Percentiles rank a stretch among this genome's conserved stretches.
Conservation (phyloP, 352 stramenopile species). For the Phytophthora syringae region DNA sequence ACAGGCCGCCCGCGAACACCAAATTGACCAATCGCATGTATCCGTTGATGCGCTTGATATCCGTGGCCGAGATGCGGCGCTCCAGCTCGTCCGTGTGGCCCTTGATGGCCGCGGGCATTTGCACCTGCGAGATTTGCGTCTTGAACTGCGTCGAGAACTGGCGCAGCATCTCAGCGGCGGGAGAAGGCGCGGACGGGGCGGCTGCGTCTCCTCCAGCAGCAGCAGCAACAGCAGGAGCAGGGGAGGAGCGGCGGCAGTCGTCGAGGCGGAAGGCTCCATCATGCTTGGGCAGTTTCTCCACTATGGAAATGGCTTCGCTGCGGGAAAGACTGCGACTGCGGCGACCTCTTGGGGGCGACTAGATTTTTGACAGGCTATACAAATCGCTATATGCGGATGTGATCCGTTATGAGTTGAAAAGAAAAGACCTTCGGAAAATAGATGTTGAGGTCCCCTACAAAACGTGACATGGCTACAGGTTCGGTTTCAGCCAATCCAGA, state of each 20-base stretch:
- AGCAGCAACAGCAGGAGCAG: slow-evolving; percentile 3
- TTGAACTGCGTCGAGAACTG: slow-evolving; percentile 43
- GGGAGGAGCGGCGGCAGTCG: slow-evolving; percentile 17
- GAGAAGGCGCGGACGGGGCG: not conserved
- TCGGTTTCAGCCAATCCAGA: slow-evolving; percentile 26
- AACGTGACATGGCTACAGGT: slow-evolving; percentile 31
- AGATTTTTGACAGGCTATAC: slow-evolving; percentile 6
- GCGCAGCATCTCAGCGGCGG: slow-evolving; percentile 26
- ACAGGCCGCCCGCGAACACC: slow-evolving; percentile 61
- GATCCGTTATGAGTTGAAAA: slow-evolving; percentile 29
- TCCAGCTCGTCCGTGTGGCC: slow-evolving; percentile 76
- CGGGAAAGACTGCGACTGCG: not conserved
- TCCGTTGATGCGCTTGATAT: slow-evolving; percentile 87
- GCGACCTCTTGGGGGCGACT: slow-evolving; percentile 1
- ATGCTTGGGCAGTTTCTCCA: slow-evolving; percentile 28
- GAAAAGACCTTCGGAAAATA: too few relatives aligned
- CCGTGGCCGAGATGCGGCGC: slow-evolving; percentile 72
- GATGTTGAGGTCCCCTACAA: slow-evolving; percentile 4
- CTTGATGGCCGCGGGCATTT: slow-evolving; percentile 72
- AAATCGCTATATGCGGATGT: slow-evolving; percentile 29
- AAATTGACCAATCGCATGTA: slow-evolving; percentile 89
- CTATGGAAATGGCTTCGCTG: slow-evolving; percentile 14
- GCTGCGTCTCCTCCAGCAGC: not conserved
- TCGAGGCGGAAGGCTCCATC: slow-evolving; percentile 40
- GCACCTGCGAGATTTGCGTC: slow-evolving; percentile 52